phyloP scores from a whole-genome alignment of 768 basidiomycete genomes.

The Dioszegia aurantiaca region DNA sequence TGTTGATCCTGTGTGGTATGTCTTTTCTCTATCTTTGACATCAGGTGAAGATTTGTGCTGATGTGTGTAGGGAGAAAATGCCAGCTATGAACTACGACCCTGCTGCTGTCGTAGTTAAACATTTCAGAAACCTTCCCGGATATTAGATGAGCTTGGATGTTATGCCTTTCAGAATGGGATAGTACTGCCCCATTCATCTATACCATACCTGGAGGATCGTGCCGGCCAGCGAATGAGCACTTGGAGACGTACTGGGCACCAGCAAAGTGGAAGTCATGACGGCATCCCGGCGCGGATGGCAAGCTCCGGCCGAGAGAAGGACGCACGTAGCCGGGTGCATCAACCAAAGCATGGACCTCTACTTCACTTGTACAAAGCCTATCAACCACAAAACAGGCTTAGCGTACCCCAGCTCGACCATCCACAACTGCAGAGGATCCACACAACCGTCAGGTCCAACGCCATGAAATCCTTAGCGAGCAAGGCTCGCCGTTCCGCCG shows the following conservation, averaged over 20 bases:
- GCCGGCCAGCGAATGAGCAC: too few relatives aligned
- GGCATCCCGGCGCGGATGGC: not conserved
- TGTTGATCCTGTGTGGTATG: constrained; percentile 83
- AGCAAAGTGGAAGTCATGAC: too few relatives aligned
- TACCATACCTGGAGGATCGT: too few relatives aligned
- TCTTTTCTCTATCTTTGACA: not conserved
- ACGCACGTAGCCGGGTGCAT: not conserved
- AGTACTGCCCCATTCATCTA: too few relatives aligned
- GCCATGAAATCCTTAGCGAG: constrained; percentile 1
- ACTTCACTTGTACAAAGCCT: too few relatives aligned
- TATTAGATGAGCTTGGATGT: constrained; percentile 7
- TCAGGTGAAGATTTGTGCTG: not conserved
- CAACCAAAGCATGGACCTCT: not conserved
- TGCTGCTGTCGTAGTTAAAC: constrained; percentile 68
- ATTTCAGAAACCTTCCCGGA: constrained; percentile 52
- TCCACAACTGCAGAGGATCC: not conserved
- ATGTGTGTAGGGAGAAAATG: constrained; percentile 63
- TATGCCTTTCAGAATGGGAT: not conserved
- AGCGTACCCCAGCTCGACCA: not conserved
- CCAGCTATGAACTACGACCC: constrained; percentile 59
- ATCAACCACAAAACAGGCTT: too few relatives aligned
- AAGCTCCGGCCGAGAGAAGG: not conserved
- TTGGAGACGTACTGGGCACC: too few relatives aligned
- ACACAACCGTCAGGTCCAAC: not conserved
- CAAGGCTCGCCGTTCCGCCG: not conserved